These are phyloP conservation scores for Acacia pycnantha DNA, from an alignment of 331 rosid genomes.

Conservation along the genomic window DNA sequence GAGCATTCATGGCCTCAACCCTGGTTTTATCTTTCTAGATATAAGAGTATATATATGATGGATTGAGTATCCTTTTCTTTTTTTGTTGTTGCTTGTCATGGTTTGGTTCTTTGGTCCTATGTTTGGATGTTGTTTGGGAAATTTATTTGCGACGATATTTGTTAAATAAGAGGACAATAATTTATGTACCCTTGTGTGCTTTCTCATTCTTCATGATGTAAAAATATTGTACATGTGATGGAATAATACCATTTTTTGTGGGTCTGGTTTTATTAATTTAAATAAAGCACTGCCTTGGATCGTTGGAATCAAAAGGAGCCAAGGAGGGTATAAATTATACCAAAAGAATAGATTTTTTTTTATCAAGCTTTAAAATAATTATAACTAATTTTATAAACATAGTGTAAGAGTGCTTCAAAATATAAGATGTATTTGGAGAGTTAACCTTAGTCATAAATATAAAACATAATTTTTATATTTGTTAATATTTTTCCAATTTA, in stretches of 20 bases:
- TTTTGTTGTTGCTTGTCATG: constrained; percentile 4
- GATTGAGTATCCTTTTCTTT: background rate
- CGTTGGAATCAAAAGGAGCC: background rate
- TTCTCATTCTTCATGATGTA: constrained; percentile 6
- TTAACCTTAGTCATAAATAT: no score
- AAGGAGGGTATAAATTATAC: background rate
- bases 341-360: background rate
- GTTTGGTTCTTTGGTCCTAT: constrained; percentile 33
- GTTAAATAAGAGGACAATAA: constrained; percentile 36
- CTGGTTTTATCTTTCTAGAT: constrained; percentile 33
- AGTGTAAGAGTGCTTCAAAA: no score
- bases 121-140: constrained; percentile 39
- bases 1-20: constrained; percentile 52
- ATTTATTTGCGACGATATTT: constrained; percentile 41
- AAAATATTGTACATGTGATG: constrained; percentile 32
- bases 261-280: background rate
- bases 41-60: constrained; percentile 2
- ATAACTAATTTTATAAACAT: background rate
- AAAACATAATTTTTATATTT: no score
- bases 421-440: no score
- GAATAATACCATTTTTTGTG: constrained; percentile 41
- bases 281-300: background rate
- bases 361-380: background rate
- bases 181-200: constrained; percentile 28
- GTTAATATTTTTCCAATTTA: no score